phyloP scores from a whole-genome alignment of 2,329 filamentous ascomycete genomes.

The Xylaria sp. region DNA sequence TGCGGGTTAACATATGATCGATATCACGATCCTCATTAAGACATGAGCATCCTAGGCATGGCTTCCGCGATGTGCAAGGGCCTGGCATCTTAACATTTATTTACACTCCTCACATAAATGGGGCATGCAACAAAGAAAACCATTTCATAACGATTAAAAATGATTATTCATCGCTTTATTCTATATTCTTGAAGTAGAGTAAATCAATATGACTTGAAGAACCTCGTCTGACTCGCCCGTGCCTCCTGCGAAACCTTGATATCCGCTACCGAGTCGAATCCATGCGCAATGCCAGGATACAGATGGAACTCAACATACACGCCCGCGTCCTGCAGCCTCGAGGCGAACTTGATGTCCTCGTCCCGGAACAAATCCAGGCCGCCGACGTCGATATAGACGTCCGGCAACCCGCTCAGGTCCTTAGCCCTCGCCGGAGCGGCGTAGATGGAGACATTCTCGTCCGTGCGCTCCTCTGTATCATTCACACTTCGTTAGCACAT shows the following conservation, averaged over 20 bases:
- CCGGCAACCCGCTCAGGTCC: constrained; percentile 36
- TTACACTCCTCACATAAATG: not conserved
- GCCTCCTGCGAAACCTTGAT: constrained; percentile 5
- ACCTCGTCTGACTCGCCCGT: constrained; percentile 4
- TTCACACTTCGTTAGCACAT: not conserved
- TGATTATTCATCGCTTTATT: not conserved
- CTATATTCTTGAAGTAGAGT: too few relatives aligned
- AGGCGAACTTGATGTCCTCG: constrained; percentile 35
- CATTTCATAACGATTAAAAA: too few relatives aligned
- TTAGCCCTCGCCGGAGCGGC: constrained; percentile 29
- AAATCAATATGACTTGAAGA: constrained; percentile 21
- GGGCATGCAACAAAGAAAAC: too few relatives aligned
- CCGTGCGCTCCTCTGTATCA: constrained; percentile 24
- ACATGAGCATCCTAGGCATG: too few relatives aligned
- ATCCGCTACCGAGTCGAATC: constrained; percentile 15
- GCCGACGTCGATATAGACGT: constrained; percentile 39
- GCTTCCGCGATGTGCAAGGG: too few relatives aligned
- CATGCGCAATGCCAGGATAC: constrained; percentile 35
- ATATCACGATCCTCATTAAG: too few relatives aligned
- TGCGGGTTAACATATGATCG: too few relatives aligned
- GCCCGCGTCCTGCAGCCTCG: constrained; percentile 31
- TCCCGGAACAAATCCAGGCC: constrained; percentile 36
- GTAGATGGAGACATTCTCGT: constrained; percentile 29
- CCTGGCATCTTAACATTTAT: too few relatives aligned
- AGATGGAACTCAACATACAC: constrained; percentile 38